Evolutionary conservation across 2,329 filamentous ascomycete species (phyloP).

Genomic region (Rugonectria rugulosa): DNA sequence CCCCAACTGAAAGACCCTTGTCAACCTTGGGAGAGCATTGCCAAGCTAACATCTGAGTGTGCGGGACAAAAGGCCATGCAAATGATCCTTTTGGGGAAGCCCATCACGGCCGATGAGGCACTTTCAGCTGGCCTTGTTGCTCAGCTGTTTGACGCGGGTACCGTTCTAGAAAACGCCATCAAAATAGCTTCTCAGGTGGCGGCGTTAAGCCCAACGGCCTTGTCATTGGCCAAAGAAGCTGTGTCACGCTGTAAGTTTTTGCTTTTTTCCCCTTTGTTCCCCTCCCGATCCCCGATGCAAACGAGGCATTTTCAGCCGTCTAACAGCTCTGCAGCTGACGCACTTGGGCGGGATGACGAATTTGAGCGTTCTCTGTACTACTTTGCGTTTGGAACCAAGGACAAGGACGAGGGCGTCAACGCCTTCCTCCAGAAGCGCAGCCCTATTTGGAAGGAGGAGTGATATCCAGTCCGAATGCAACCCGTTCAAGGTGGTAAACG

Average conservation of each 20-base stretch:
- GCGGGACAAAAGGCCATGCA: slow-evolving; percentile 41
- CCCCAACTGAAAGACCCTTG: neutral
- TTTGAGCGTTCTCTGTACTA: slow-evolving; percentile 48
- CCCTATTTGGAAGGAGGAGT: slow-evolving; percentile 28
- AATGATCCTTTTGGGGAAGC: slow-evolving; percentile 41
- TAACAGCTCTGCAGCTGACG: slow-evolving; percentile 30
- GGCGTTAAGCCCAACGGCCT: slow-evolving; percentile 33
- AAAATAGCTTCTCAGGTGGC: slow-evolving; percentile 37
- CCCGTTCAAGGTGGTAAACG: neutral
- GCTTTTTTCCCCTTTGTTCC: neutral
- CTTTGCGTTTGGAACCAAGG: slow-evolving; percentile 43
- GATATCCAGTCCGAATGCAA: neutral
- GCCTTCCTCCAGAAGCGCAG: slow-evolving; percentile 42
- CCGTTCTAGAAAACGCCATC: slow-evolving; percentile 38
- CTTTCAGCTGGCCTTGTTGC: slow-evolving; percentile 37
- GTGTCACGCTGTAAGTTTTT: slow-evolving; percentile 37
- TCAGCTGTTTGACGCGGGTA: slow-evolving; percentile 37
- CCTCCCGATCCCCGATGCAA: neutral
- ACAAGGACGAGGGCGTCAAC: slow-evolving; percentile 41
- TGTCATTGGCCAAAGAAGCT: slow-evolving; percentile 41
- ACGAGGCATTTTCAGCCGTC: neutral
- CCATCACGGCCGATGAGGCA: slow-evolving; percentile 39
- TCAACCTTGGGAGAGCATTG: neutral
- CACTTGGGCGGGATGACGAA: slow-evolving; percentile 38
- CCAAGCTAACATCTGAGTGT: neutral